These are phyloP conservation scores for Phytophthora sansomeana DNA, from an alignment of 352 stramenopile species.

Conservation along the genomic window DNA sequence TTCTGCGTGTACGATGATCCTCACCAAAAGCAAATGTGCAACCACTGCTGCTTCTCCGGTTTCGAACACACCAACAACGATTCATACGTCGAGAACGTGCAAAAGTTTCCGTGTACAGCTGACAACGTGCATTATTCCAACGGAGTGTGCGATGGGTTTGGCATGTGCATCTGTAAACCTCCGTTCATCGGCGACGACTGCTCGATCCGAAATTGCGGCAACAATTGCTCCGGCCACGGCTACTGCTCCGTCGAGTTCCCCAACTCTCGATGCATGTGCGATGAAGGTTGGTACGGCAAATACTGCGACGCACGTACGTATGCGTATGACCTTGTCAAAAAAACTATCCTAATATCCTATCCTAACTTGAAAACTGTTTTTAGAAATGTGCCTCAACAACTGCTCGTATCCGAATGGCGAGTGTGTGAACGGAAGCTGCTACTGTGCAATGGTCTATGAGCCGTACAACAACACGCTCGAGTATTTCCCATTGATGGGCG, in stretches of 20 bases:
- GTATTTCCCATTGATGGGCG: constrained; percentile 82
- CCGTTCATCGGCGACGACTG: constrained; percentile 94
- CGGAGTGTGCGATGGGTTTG: constrained; percentile 96
- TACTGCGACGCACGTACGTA: constrained; percentile 89
- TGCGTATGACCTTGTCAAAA: constrained; percentile 19
- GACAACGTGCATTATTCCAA: constrained; percentile 92
- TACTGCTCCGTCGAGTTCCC: constrained; percentile 97
- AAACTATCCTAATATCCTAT: neutral
- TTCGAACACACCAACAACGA: constrained; percentile 90
- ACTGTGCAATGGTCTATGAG: constrained; percentile 92
- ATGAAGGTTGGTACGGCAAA: constrained; percentile 95
- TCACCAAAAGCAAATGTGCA: constrained; percentile 86
- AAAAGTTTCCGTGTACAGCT: constrained; percentile 89
- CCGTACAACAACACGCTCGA: constrained; percentile 95
- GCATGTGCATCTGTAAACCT: constrained; percentile 94
- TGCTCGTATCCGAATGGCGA: constrained; percentile 96
- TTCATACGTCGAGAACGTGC: constrained; percentile 90
- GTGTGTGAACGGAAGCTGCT: constrained; percentile 93
- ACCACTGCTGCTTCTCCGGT: constrained; percentile 94
- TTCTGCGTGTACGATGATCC: constrained; percentile 94
- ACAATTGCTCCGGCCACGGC: constrained; percentile 93
- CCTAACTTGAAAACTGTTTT: neutral
- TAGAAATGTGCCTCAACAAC: constrained; percentile 96
- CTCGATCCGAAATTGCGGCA: constrained; percentile 93
- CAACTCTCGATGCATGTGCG: constrained; percentile 94